Evolutionary conservation across 768 basidiomycete genomes (phyloP).

Genomic region (Lentinula detonsa): DNA sequence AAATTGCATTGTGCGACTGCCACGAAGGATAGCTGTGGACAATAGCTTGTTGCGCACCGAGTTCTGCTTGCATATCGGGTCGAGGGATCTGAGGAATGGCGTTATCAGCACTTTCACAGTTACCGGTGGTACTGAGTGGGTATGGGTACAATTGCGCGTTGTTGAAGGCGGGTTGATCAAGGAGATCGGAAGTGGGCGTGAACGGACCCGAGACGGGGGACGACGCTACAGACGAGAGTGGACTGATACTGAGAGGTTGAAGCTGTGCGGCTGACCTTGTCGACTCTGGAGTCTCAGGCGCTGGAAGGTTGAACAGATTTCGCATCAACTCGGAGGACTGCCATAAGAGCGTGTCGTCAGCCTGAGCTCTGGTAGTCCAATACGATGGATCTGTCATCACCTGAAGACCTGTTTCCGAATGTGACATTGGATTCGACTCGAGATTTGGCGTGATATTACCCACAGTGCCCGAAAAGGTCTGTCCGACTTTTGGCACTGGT

Average conservation of each 20-base stretch:
- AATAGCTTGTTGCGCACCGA: slow-evolving; percentile 27
- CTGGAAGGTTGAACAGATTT: slow-evolving; percentile 32
- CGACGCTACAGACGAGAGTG: slow-evolving; percentile 41
- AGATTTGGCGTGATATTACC: slow-evolving; percentile 39
- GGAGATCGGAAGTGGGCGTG: slow-evolving; percentile 35
- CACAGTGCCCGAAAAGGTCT: slow-evolving; percentile 44
- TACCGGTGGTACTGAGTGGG: slow-evolving; percentile 17
- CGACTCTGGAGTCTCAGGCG: not conserved
- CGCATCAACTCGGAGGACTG: slow-evolving; percentile 47
- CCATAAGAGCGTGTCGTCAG: not conserved
- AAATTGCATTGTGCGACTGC: slow-evolving; percentile 22
- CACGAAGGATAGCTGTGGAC: slow-evolving; percentile 30
- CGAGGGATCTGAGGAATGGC: slow-evolving; percentile 24
- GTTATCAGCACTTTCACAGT: slow-evolving; percentile 11
- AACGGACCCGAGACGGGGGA: slow-evolving; percentile 43
- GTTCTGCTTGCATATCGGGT: slow-evolving; percentile 29
- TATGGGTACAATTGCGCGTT: slow-evolving; percentile 11
- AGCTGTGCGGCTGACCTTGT: not conserved
- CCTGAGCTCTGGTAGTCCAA: not conserved
- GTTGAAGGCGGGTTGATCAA: slow-evolving; percentile 10
- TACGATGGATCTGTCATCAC: slow-evolving; percentile 20
- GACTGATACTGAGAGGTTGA: slow-evolving; percentile 33
- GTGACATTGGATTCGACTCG: slow-evolving; percentile 38
- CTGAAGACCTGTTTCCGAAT: slow-evolving; percentile 29
- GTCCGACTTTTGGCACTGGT: slow-evolving; percentile 55